Evolutionary conservation across 2,329 filamentous ascomycete genomes (phyloP).

Genomic region (Colletotrichum kahawae): DNA sequence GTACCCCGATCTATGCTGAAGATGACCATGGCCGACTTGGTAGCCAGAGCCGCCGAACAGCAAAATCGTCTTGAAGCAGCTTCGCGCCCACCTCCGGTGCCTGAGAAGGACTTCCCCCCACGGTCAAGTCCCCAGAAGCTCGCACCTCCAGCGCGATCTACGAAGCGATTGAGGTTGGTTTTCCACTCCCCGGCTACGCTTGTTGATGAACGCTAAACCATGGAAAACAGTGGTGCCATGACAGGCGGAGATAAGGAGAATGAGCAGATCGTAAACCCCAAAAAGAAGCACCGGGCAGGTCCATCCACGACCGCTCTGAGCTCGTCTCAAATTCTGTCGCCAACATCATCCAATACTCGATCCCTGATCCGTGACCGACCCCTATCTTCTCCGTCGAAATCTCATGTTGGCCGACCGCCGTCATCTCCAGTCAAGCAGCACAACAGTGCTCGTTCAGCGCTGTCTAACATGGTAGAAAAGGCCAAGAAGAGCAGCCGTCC

Average conservation of each 20-base stretch:
- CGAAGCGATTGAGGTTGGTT: constrained; percentile 58
- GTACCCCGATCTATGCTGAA: constrained; percentile 83
- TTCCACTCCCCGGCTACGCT: not conserved
- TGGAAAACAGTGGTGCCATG: constrained; percentile 61
- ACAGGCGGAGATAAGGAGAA: constrained; percentile 80
- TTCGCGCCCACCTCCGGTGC: constrained; percentile 50
- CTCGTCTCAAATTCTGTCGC: constrained; percentile 73
- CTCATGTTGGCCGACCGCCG: constrained; percentile 60
- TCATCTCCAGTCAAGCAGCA: constrained; percentile 64
- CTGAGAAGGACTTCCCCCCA: constrained; percentile 51
- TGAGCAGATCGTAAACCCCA: constrained; percentile 65
- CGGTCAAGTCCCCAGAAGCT: constrained; percentile 42
- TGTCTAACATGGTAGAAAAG: constrained; percentile 65
- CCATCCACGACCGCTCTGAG: constrained; percentile 45
- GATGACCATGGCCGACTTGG: constrained; percentile 80
- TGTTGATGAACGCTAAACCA: constrained; percentile 25
- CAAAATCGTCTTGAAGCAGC: constrained; percentile 37
- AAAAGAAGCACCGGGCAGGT: constrained; percentile 65
- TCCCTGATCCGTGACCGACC: constrained; percentile 60
- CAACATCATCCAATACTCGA: constrained; percentile 81
- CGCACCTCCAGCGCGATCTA: constrained; percentile 29
- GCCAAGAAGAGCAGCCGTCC: constrained; percentile 59
- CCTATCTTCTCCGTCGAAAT: constrained; percentile 58
- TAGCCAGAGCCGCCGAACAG: constrained; percentile 56
- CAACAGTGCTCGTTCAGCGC: constrained; percentile 42